Evolutionary conservation across 129 eudicot species (phyloP).

Genomic region (Scalesia atractyloides): DNA sequence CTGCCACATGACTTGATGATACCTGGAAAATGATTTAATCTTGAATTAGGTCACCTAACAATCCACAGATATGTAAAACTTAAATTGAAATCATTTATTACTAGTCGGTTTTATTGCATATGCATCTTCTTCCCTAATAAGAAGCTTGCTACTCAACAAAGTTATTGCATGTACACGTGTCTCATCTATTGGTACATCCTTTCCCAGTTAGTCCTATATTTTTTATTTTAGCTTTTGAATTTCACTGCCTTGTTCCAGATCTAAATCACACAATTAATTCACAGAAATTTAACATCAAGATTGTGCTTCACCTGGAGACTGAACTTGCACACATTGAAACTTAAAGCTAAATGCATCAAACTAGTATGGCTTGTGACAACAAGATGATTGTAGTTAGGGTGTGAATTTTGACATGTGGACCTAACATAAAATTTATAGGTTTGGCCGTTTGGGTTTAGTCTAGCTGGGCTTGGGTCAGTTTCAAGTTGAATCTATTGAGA

Average conservation of each 20-base stretch:
- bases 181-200: constrained; percentile 10
- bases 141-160: constrained; percentile 8
- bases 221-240: background rate
- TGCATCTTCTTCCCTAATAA: background rate
- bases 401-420: background rate
- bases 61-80: background rate
- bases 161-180: constrained; percentile 7
- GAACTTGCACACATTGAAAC: too few relatives aligned
- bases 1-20: background rate
- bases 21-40: background rate
- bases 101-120: background rate
- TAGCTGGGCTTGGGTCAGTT: background rate
- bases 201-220: background rate
- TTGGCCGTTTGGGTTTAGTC: background rate
- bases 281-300: background rate
- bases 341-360: too few relatives aligned
- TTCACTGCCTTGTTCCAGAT: background rate
- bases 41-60: background rate
- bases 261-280: background rate
- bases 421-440: background rate
- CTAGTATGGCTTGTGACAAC: too few relatives aligned
- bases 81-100: background rate
- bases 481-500: background rate
- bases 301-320: too few relatives aligned
- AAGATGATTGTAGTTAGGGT: too few relatives aligned